These are phyloP conservation scores for Auricularia sp. DNA, from an alignment of 768 basidiomycete species.

Conservation along the genomic window DNA sequence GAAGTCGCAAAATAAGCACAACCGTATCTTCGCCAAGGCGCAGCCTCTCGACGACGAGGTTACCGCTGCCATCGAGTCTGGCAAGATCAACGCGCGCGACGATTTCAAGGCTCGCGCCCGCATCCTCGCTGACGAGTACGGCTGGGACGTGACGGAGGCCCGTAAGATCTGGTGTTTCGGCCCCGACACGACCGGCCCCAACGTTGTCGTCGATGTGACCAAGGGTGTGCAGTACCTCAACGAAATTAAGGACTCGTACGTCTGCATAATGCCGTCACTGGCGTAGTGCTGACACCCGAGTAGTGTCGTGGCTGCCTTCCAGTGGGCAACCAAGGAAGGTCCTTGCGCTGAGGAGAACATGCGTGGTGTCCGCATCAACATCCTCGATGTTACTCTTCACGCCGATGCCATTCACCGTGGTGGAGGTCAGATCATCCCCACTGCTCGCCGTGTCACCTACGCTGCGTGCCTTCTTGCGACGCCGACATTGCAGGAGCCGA, in stretches of 20 bases:
- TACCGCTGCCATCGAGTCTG: slow-evolving; percentile 81
- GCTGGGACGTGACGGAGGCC: slow-evolving; percentile 99
- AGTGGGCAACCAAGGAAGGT: slow-evolving; percentile 99
- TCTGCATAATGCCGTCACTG: not conserved
- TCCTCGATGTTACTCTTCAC: slow-evolving; percentile 93
- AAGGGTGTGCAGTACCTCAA: slow-evolving; percentile 99
- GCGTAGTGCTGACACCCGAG: not conserved
- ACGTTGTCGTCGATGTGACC: slow-evolving; percentile 93
- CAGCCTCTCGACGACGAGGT: slow-evolving; percentile 90
- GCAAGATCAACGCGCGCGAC: slow-evolving; percentile 80
- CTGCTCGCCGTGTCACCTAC: slow-evolving; percentile 91
- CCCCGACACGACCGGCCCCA: slow-evolving; percentile 94
- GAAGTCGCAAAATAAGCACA: slow-evolving; percentile 99
- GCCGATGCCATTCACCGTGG: slow-evolving; percentile 99
- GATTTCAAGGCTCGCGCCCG: slow-evolving; percentile 97
- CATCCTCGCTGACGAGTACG: slow-evolving; percentile 87
- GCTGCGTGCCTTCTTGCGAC: slow-evolving; percentile 88
- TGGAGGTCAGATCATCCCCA: slow-evolving; percentile 97
- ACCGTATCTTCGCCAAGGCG: slow-evolving; percentile 92
- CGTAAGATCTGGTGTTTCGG: slow-evolving; percentile 99
- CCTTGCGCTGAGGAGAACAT: slow-evolving; percentile 95
- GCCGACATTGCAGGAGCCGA: slow-evolving; percentile 89
- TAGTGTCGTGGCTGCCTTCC: slow-evolving; percentile 73
- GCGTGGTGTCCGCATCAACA: slow-evolving; percentile 95
- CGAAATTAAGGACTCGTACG: slow-evolving; percentile 99